phyloP scores from a whole-genome alignment of 2,329 filamentous ascomycete species.

The Fusarium setosum region DNA sequence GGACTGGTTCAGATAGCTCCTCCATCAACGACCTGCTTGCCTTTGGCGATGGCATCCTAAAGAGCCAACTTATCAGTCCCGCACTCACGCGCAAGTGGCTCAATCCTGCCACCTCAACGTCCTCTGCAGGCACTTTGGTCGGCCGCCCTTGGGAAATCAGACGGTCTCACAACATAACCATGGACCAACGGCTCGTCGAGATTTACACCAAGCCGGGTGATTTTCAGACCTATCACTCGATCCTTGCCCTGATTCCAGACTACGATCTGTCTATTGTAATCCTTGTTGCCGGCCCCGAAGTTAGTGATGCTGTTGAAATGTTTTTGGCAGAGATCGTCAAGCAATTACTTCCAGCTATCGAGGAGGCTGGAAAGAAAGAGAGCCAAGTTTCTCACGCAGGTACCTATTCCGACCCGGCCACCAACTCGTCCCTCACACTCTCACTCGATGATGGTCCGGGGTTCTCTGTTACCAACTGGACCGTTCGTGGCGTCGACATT shows the following conservation, averaged over 20 bases:
- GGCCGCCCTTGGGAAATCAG: slow-evolving; percentile 15
- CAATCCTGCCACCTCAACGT: slow-evolving; percentile 3
- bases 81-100: neutral
- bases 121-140: neutral
- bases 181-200: slow-evolving; percentile 3
- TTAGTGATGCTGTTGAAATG: neutral
- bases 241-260: slow-evolving; percentile 5
- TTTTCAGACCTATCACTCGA: slow-evolving; percentile 7
- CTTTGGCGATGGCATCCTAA: slow-evolving; percentile 10
- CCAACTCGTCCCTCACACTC: neutral
- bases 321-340: slow-evolving; percentile 6
- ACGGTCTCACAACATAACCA: slow-evolving; percentile 12
- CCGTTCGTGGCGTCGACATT: slow-evolving; percentile 11
- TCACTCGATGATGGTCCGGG: neutral
- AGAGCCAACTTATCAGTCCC: neutral
- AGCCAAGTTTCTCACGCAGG: neutral
- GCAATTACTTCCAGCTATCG: neutral
- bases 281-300: neutral
- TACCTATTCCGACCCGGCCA: neutral
- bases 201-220: slow-evolving; percentile 14
- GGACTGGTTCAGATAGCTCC: slow-evolving; percentile 14
- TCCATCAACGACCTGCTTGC: slow-evolving; percentile 15
- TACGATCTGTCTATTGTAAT: slow-evolving; percentile 11
- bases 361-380: slow-evolving; percentile 8
- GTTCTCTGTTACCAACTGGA: neutral